Evolutionary conservation across 2,329 filamentous ascomycete species (phyloP).

Genomic region (Aspergillus latus): DNA sequence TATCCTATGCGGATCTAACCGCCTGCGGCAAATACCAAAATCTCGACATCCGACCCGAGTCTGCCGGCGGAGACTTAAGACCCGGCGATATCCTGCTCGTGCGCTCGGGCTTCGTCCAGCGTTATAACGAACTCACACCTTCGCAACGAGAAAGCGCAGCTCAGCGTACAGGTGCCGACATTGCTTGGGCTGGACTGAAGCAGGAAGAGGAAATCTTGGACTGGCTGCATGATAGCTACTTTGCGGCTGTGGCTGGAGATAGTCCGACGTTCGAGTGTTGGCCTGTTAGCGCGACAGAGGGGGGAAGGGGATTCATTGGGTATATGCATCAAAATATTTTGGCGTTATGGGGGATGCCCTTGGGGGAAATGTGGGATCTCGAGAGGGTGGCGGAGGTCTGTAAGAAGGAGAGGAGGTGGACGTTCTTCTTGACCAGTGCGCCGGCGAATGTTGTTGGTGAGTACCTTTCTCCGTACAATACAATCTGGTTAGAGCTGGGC

Average conservation of each 20-base stretch:
- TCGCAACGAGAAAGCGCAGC: conserved; percentile 36
- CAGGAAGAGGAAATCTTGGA: conserved; percentile 58
- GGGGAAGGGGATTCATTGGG: conserved; percentile 22
- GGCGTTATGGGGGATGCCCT: conserved; percentile 46
- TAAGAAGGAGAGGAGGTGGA: conserved; percentile 38
- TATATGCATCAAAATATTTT: conserved; percentile 44
- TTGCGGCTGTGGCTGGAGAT: conserved; percentile 66
- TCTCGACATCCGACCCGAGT: conserved; percentile 58
- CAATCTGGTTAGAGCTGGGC: background rate
- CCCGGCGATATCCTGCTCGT: conserved; percentile 67
- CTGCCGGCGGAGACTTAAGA: conserved; percentile 56
- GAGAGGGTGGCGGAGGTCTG: conserved; percentile 39
- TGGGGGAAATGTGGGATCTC: conserved; percentile 50
- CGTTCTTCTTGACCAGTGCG: conserved; percentile 46
- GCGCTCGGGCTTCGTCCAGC: conserved; percentile 62
- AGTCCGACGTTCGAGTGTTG: conserved; percentile 63
- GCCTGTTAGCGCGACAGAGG: conserved; percentile 44
- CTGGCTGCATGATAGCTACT: conserved; percentile 70
- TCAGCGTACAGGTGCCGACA: conserved; percentile 37
- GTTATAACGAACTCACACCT: conserved; percentile 51
- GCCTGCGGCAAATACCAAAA: conserved; percentile 60
- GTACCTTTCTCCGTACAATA: conserved; percentile 3
- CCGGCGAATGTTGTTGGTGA: conserved; percentile 43
- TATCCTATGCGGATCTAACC: conserved; percentile 57
- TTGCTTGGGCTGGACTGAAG: conserved; percentile 51